Conservation (phyloP, 768 basidiomycete species). For the Myochromella boudieri region DNA sequence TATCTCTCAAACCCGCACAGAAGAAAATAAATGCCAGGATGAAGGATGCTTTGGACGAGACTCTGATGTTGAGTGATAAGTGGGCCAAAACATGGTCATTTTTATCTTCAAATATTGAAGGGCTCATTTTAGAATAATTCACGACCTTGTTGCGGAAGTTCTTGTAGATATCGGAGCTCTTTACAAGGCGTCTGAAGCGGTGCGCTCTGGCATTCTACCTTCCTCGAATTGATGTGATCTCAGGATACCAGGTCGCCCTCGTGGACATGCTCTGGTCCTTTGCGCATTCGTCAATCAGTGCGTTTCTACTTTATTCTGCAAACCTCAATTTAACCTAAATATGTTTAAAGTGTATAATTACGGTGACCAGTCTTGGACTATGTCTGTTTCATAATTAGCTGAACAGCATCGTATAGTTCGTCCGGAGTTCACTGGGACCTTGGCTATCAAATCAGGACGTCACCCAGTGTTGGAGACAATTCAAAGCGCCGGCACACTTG, state of each 20-base stretch:
- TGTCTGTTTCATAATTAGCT: background rate
- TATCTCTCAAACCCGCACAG: slow-evolving; percentile 45
- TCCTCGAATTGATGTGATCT: background rate
- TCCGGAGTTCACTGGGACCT: slow-evolving; percentile 87
- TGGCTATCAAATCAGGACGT: slow-evolving; percentile 85
- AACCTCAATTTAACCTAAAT: background rate
- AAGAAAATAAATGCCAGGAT: slow-evolving; percentile 88
- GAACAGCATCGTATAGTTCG: slow-evolving; percentile 53
- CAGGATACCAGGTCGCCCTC: slow-evolving; percentile 65
- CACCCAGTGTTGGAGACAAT: slow-evolving; percentile 86
- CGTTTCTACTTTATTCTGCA: slow-evolving; percentile 23
- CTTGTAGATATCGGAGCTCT: slow-evolving; percentile 73
- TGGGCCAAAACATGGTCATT: no score
- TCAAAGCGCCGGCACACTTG: slow-evolving; percentile 64
- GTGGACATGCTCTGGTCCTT: slow-evolving; percentile 92
- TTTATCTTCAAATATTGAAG: no score
- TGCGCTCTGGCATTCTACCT: slow-evolving; percentile 27
- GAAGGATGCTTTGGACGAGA: slow-evolving; percentile 90
- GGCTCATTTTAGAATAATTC: slow-evolving; percentile 59
- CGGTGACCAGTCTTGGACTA: slow-evolving; percentile 24
- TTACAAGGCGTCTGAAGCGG: slow-evolving; percentile 91
- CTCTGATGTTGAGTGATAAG: slow-evolving; percentile 83
- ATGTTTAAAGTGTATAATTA: slow-evolving; percentile 44
- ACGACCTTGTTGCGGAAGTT: slow-evolving; percentile 72
- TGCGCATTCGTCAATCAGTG: slow-evolving; percentile 79